These are phyloP conservation scores for Aphanomyces euteiches DNA, from an alignment of 352 stramenopile genomes.

Conservation along the genomic window DNA sequence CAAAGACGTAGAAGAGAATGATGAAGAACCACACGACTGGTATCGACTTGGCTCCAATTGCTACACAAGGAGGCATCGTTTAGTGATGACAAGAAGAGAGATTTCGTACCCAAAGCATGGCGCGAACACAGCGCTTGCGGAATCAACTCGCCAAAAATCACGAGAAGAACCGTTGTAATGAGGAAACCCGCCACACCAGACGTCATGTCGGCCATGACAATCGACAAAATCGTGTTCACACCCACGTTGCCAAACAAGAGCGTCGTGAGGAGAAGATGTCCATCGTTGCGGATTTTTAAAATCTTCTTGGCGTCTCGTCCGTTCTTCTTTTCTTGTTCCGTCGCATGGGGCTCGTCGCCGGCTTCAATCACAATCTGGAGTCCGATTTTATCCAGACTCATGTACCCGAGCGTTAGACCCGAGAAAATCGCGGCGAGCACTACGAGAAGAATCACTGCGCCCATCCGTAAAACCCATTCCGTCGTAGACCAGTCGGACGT, in stretches of 20 bases:
- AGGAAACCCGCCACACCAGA: slow-evolving; percentile 89
- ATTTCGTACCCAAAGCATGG: slow-evolving; percentile 68
- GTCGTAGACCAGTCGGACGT: slow-evolving; percentile 7
- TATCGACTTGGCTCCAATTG: slow-evolving; percentile 59
- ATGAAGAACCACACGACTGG: slow-evolving; percentile 93
- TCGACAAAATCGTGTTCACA: slow-evolving; percentile 96
- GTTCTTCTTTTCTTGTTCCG: slow-evolving; percentile 54
- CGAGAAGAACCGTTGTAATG: slow-evolving; percentile 92
- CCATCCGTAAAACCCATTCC: slow-evolving; percentile 27
- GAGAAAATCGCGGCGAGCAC: slow-evolving; percentile 91
- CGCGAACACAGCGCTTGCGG: slow-evolving; percentile 90
- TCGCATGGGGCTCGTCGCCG: slow-evolving; percentile 73
- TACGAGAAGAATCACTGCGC: slow-evolving; percentile 58
- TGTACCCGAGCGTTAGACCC: slow-evolving; percentile 94
- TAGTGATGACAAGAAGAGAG: slow-evolving; percentile 25
- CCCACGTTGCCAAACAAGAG: slow-evolving; percentile 96
- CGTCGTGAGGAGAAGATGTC: slow-evolving; percentile 97
- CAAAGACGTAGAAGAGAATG: slow-evolving; percentile 85
- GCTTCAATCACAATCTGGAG: slow-evolving; percentile 94
- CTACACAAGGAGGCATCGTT: slow-evolving; percentile 19
- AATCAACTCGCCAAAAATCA: slow-evolving; percentile 94
- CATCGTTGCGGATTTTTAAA: slow-evolving; percentile 84
- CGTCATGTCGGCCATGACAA: slow-evolving; percentile 92
- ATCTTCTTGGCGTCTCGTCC: slow-evolving; percentile 65
- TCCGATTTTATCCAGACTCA: slow-evolving; percentile 95